Conservation (phyloP, 176 grass and related monocot species). For the Musa beccarii region DNA sequence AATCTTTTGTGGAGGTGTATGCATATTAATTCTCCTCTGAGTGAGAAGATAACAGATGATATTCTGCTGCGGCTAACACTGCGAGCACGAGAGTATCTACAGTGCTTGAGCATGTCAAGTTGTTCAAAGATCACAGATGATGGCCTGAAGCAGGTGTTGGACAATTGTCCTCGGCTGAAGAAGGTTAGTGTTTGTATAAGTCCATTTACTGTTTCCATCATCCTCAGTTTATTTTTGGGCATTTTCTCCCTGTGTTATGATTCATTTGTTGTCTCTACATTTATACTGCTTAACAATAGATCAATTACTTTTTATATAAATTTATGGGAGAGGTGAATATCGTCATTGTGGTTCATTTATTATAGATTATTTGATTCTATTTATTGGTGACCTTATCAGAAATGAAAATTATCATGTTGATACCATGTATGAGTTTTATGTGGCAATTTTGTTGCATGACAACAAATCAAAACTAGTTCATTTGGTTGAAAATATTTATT, state of each 20-base stretch:
- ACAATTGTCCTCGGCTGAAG: slow-evolving; percentile 43
- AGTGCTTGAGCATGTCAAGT: slow-evolving; percentile 37
- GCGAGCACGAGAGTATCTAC: slow-evolving; percentile 39
- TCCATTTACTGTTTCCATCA: too few species aligned
- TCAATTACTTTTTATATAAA: not conserved
- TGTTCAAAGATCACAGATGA: slow-evolving; percentile 69
- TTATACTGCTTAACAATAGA: slow-evolving; percentile 1
- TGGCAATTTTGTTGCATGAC: too few species aligned
- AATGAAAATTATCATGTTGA: too few species aligned
- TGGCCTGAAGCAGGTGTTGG: slow-evolving; percentile 57
- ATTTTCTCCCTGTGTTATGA: slow-evolving; percentile 14
- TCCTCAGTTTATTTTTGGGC: too few species aligned
- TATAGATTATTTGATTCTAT: not conserved
- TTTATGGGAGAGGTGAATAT: not conserved
- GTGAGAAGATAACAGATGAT: slow-evolving; percentile 52
- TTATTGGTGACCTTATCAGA: too few species aligned
- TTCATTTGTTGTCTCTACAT: not conserved
- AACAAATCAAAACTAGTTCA: too few species aligned
- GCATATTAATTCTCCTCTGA: slow-evolving; percentile 35
- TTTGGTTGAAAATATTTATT: too few species aligned
- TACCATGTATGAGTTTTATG: too few species aligned
- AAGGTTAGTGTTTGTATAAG: slow-evolving; percentile 47
- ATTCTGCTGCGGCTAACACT: slow-evolving; percentile 38
- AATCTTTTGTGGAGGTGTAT: slow-evolving; percentile 50
- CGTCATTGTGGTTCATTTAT: not conserved